A percentile compares a stretch with the other conserved stretches of the same genome.
These are phyloP conservation scores for Aspergillus niger DNA, from an alignment of 2,329 filamentous ascomycete genomes.

Conservation along the genomic window DNA sequence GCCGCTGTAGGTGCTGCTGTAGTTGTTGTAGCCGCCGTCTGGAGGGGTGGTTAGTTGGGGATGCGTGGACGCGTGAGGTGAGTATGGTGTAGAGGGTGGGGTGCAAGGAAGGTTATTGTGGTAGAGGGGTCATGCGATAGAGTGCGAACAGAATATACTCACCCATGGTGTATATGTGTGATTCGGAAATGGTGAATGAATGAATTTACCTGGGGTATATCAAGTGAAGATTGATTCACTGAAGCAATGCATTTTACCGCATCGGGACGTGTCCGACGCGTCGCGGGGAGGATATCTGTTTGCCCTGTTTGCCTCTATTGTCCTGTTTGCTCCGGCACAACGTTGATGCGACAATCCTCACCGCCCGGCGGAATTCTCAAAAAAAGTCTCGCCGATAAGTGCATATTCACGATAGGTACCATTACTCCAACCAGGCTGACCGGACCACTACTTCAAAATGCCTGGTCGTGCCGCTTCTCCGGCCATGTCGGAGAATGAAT, in stretches of 20 bases:
- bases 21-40: slow-evolving; percentile 21
- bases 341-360: slow-evolving; percentile 23
- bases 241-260: slow-evolving; percentile 36
- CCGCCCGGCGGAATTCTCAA: slow-evolving; percentile 33
- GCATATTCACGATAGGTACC: neutral
- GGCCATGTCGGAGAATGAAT: slow-evolving; percentile 81
- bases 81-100: neutral
- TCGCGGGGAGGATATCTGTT: slow-evolving; percentile 27
- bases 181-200: neutral
- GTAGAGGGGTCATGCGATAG: neutral
- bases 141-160: slow-evolving; percentile 1
- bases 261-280: slow-evolving; percentile 45
- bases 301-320: slow-evolving; percentile 23
- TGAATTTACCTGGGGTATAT: neutral
- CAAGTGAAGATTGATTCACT: slow-evolving; percentile 7
- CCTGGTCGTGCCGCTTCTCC: slow-evolving; percentile 74
- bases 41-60: neutral
- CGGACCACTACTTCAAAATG: slow-evolving; percentile 54
- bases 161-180: slow-evolving; percentile 32
- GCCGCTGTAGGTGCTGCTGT: slow-evolving; percentile 57
- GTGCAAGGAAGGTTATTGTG: too few species aligned
- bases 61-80: neutral
- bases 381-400: slow-evolving; percentile 20
- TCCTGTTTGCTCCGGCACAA: slow-evolving; percentile 11
- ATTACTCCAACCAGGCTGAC: neutral